These are phyloP conservation scores for Rhododendron williamsianum DNA, from an alignment of 148 eudicot species.

Conservation along the genomic window DNA sequence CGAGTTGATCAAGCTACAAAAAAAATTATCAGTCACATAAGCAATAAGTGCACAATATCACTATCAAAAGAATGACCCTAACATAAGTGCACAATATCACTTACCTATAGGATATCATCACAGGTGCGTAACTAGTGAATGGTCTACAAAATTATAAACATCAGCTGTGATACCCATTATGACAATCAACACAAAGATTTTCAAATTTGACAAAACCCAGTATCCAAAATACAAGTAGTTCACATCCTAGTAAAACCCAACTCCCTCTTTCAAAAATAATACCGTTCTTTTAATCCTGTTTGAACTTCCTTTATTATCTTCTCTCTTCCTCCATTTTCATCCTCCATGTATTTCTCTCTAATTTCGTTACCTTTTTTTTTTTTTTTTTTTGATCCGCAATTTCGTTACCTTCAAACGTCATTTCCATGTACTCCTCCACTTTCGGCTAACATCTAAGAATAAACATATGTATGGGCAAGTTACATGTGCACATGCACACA, in stretches of 20 bases:
- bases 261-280: background rate
- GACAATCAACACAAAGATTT: background rate
- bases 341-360: background rate
- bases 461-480: too few species aligned
- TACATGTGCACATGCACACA: background rate
- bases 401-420: background rate
- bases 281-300: background rate
- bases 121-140: background rate
- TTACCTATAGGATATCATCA: background rate
- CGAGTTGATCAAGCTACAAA: background rate
- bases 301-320: background rate
- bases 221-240: background rate
- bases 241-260: background rate
- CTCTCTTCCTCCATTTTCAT: background rate
- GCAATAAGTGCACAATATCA: background rate
- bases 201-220: background rate
- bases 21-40: background rate
- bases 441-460: background rate
- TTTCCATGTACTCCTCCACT: background rate
- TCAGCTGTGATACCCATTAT: background rate
- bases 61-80: background rate
- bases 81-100: too few species aligned
- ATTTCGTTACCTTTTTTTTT: background rate
- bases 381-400: too few species aligned
- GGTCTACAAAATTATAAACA: background rate